Evolutionary conservation across 345 rosid species (phyloP), one percentile per base, ranked within the genome.

Genomic region (Geranium brycei): DNA sequence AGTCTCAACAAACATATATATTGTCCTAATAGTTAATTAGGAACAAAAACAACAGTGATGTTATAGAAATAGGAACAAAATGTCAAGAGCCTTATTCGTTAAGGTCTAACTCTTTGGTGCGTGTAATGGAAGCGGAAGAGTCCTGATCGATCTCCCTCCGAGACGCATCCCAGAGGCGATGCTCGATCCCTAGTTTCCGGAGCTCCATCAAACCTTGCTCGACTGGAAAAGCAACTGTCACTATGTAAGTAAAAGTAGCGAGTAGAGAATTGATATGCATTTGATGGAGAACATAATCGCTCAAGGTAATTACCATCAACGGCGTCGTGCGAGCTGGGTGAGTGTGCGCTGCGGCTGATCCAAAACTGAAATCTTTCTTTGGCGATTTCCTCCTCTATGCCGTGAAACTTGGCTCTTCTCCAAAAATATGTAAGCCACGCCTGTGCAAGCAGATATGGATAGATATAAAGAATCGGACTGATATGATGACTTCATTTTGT

Each of bases 401-500:
- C 87, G 66, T 85, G 91, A 57, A 77, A 77, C 72, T 81, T 75
- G 62, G 95, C 96, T 77, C 99, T 87, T 83, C 92, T 82, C 99
- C 99, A 95, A 72, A 88, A 91, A 73, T 95, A 95, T 47, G 99
- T 88, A 61, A 95, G 86, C 99, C 99, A 95, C 63, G 99, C 97
- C 99, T 95, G 78, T 6, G 15, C 17, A 62, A 66, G 31, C 59
- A 4, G 10, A 51, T 19, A 23, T 3, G 15, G 11, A 14, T n/a
- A 18, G 2, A 58, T 8, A 7, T 16, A 58, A 18, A 11, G 28
- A 28, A 58, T 58, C 18, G 19, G 28, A 1, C 11, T 16, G 19
- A 19, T 58, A 18, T 4, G 1, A 58, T 28, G 18, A 8, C 13
- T 28, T 23, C 28, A 58, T 15, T 58, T 2, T 16, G 6, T 38